Evolutionary conservation across 2,329 filamentous ascomycete genomes (phyloP), one percentile per base, ranked within the genome.

Genomic region (Ophiostoma pallidulum): DNA sequence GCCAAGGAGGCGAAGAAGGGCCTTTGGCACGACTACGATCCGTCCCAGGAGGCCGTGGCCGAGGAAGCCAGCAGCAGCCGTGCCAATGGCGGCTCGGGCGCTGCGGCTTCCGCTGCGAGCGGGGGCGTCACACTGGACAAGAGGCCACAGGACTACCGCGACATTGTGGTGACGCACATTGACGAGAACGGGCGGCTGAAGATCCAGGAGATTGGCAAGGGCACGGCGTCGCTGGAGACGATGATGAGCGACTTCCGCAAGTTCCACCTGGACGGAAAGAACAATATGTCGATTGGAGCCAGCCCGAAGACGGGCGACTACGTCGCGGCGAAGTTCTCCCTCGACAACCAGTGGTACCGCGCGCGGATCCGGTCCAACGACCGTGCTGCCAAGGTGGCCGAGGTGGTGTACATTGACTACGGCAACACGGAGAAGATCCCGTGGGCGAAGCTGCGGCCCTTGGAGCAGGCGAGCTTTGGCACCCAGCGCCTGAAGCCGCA

Each of bases 351-450:
- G 57, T 98, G 91, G 91, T 98, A 98, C 71, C 86, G 92, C 52
- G 92, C 86, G 28, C 84, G 83, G 52, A 80, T 98, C 52, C 84
- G 90, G 53, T 82, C 90, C 62, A 96, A 97, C 66, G 92, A 98
- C 69, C 88, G 92, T 53, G 77, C 90, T 8, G 83, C 82, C 59
- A 88, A 92, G 75, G 80, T 86, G 58, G 84, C 89, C 20, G 92
- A 98, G 66, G 84, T 98, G 22, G 70, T 94, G 39, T 98, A 95
- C 67, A 80, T 98, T 53, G 92, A 98, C 70, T 98, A 94, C 66
- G 92, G 92, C 58, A 98, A 98, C 74, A 84, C 79, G 47, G 92
- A 98, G 67, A 84, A 82, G 61, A 74, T 94, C 49, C 78, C 90
- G 0, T 98, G 91, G 89, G 77, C 80, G 20, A 76, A 78, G 56